Percentiles rank a stretch among this genome's conserved stretches.
phyloP scores from a whole-genome alignment of 495 filamentous ascomycete species.

The Alectoria sarmentosa region DNA sequence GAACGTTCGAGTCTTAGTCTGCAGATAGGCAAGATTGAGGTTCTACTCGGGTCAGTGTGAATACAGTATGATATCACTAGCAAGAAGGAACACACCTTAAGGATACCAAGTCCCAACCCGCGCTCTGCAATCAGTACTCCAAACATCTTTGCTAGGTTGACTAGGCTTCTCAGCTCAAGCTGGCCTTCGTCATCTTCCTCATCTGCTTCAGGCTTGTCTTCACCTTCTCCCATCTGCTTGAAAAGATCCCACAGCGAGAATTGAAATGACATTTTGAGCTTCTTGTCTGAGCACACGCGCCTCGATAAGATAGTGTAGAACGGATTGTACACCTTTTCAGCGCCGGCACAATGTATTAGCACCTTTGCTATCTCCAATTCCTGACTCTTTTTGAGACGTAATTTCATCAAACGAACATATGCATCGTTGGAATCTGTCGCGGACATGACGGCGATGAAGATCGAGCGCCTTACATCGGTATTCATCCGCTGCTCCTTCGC shows the following conservation, averaged over 20 bases:
- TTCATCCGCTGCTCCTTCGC: slow-evolving; percentile 89
- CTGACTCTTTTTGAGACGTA: slow-evolving; percentile 78
- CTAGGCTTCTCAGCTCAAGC: slow-evolving; percentile 56
- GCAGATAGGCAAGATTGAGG: slow-evolving; percentile 71
- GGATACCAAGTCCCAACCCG: slow-evolving; percentile 51
- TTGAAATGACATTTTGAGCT: slow-evolving; percentile 74
- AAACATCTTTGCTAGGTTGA: slow-evolving; percentile 85
- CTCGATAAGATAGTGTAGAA: slow-evolving; percentile 86
- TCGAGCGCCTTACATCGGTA: slow-evolving; percentile 83
- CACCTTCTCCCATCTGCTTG: slow-evolving; percentile 70
- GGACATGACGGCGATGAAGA: slow-evolving; percentile 88
- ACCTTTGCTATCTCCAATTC: slow-evolving; percentile 83
- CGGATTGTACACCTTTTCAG: slow-evolving; percentile 79
- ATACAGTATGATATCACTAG: background rate
- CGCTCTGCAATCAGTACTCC: slow-evolving; percentile 64
- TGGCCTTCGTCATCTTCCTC: slow-evolving; percentile 38
- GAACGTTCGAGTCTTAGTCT: slow-evolving; percentile 67
- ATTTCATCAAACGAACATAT: slow-evolving; percentile 65
- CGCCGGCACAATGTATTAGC: slow-evolving; percentile 77
- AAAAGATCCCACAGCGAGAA: slow-evolving; percentile 84
- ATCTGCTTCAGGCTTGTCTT: slow-evolving; percentile 50
- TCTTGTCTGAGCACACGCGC: slow-evolving; percentile 59
- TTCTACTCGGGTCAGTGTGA: slow-evolving; percentile 32
- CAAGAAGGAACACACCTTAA: slow-evolving; percentile 44
- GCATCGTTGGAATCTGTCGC: slow-evolving; percentile 81